Evolutionary conservation across 805 yeast species (phyloP), one percentile per base, ranked within the genome.

Genomic region (Lipomyces chichibuensis): DNA sequence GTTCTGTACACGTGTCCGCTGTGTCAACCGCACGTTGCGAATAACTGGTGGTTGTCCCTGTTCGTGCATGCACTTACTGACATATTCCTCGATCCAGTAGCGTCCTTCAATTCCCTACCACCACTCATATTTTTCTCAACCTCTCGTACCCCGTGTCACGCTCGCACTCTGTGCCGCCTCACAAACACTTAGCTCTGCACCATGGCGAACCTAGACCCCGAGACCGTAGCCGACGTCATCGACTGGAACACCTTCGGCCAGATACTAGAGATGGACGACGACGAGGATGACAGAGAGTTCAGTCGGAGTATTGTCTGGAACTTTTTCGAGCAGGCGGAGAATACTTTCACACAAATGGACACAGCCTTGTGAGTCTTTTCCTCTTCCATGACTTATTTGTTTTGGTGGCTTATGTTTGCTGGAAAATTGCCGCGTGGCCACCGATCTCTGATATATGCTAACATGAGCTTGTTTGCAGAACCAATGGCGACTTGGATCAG

Each of bases 201-300:
- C 9, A 61, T 60, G 62, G 59, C 64, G 65, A 33, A 32, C 52
- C 11, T 51, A 13, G 58, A 33, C 17, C 25, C 53, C 6, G 43
- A 59, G 32, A 53, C 39, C 37, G 37, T 20, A 33, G 63, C 65
- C 9, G 96, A 91, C 53, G 81, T 91, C 70, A 88, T 95, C 68
- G 93, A 92, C 77, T 92, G 97, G 97, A 81, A 85, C 55, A 94
- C 92, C 35, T 89, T 95, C 76, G 86, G 88, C 65, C 98, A 95
- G 80, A 83, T 95, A 65, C 84, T 93, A 60, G 88, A 91, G 62
- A 93, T 95, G 98, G 99, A 95, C 78, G 98, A 94, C 74, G 97
- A 90, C 75, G 77, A 72, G 17, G 71, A 68, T 29, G 80, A 78
- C 63, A 95, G 93, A 66, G 97, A 92, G 7, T 95, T 95, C 81